Conservation (phyloP, 495 filamentous ascomycete species). For the Aspergillus ostianus region DNA sequence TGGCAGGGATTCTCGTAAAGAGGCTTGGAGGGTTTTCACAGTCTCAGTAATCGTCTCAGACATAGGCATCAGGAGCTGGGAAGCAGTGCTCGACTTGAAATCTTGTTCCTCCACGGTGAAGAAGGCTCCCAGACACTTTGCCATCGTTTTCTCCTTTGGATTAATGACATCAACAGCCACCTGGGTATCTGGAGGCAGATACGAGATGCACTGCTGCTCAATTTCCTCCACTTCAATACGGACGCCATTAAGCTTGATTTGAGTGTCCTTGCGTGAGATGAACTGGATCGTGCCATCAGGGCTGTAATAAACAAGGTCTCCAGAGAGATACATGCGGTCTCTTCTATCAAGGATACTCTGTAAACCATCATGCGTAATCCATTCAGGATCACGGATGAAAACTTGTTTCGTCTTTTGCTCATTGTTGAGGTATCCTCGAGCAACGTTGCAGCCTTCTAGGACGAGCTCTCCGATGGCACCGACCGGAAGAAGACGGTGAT, state of each 20-base stretch:
- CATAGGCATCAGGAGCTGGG: constrained; percentile 33
- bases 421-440: constrained; percentile 56
- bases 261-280: constrained; percentile 61
- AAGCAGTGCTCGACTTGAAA: constrained; percentile 15
- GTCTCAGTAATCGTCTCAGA: constrained; percentile 27
- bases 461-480: constrained; percentile 65
- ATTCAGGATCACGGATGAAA: constrained; percentile 56
- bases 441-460: constrained; percentile 62
- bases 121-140: constrained; percentile 44
- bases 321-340: constrained; percentile 47
- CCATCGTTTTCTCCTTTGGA: constrained; percentile 32
- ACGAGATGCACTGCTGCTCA: constrained; percentile 50
- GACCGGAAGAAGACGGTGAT: constrained; percentile 56
- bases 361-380: constrained; percentile 33
- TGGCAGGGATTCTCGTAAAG: constrained; percentile 38
- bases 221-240: constrained; percentile 66
- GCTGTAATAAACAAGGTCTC: constrained; percentile 54
- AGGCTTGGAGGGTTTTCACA: constrained; percentile 34
- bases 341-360: constrained; percentile 24
- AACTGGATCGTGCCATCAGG: constrained; percentile 49
- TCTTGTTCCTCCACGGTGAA: constrained; percentile 31
- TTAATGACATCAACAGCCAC: constrained; percentile 45
- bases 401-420: constrained; percentile 53
- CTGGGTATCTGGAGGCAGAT: constrained; percentile 34
- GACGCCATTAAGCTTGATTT: constrained; percentile 66